Percentiles rank a stretch among this genome's conserved stretches.
Conservation (phyloP, 2,329 filamentous ascomycete genomes). For the Emergomyces orientalis region DNA sequence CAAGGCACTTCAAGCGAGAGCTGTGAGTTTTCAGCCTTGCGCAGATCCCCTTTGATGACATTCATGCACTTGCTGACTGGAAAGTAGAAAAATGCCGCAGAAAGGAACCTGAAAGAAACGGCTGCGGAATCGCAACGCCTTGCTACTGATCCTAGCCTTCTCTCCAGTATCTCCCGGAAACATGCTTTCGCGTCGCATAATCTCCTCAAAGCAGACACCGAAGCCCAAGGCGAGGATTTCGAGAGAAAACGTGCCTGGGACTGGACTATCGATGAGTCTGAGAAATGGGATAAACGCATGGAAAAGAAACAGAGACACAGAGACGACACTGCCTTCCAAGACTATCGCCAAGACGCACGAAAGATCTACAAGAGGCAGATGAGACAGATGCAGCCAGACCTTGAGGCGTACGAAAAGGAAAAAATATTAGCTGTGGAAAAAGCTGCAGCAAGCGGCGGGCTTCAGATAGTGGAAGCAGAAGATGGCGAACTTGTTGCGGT, state of each 20-base stretch:
- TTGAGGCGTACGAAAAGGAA: slow-evolving; percentile 77
- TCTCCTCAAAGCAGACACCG: slow-evolving; percentile 81
- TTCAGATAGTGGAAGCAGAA: slow-evolving; percentile 93
- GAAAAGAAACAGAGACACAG: slow-evolving; percentile 74
- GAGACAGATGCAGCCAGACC: slow-evolving; percentile 62
- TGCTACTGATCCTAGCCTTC: slow-evolving; percentile 64
- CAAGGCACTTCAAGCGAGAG: slow-evolving; percentile 74
- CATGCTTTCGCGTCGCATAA: slow-evolving; percentile 86
- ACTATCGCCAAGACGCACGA: slow-evolving; percentile 76
- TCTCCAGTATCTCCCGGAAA: slow-evolving; percentile 71
- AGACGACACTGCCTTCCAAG: slow-evolving; percentile 81
- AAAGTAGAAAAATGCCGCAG: slow-evolving; percentile 33
- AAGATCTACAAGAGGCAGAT: slow-evolving; percentile 94
- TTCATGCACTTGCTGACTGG: slow-evolving; percentile 17
- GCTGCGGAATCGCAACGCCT: slow-evolving; percentile 73
- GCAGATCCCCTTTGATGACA: background rate
- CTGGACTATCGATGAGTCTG: slow-evolving; percentile 91
- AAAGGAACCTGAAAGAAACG: slow-evolving; percentile 68
- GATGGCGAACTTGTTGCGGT: slow-evolving; percentile 90
- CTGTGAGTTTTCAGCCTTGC: slow-evolving; percentile 34
- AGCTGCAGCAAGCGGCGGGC: slow-evolving; percentile 70
- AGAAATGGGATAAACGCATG: slow-evolving; percentile 84
- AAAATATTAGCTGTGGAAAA: slow-evolving; percentile 78
- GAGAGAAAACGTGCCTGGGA: slow-evolving; percentile 98
- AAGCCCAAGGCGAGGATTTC: slow-evolving; percentile 79